Evolutionary conservation across 352 stramenopile species (phyloP).

Genomic region (Pythium oligandrum): DNA sequence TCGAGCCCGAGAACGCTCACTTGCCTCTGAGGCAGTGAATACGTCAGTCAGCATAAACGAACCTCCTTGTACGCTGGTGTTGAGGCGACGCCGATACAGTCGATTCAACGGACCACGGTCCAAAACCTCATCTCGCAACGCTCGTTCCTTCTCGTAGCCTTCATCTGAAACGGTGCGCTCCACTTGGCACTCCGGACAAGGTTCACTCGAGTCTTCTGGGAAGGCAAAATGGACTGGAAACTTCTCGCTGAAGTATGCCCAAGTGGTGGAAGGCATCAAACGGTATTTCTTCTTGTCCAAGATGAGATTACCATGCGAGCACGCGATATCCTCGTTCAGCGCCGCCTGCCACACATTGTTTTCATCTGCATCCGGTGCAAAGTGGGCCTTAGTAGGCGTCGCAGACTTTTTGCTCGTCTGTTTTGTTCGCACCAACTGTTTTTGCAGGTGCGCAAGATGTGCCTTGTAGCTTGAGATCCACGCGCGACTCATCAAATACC

Average conservation of each 20-base stretch:
- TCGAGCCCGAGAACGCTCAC: constrained; percentile 12
- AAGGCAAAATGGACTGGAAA: constrained; percentile 43
- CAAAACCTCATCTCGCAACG: constrained; percentile 57
- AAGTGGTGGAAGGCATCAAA: constrained; percentile 38
- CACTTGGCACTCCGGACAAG: constrained; percentile 49
- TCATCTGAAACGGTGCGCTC: constrained; percentile 52
- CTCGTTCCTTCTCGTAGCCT: constrained; percentile 32
- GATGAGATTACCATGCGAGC: constrained; percentile 53
- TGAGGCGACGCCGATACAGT: constrained; percentile 41
- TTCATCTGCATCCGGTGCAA: constrained; percentile 10
- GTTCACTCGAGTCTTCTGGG: constrained; percentile 18
- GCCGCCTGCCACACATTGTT: constrained; percentile 27
- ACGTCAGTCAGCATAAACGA: constrained; percentile 38
- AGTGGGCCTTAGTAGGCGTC: constrained; percentile 19
- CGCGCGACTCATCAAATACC: constrained; percentile 57
- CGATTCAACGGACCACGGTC: constrained; percentile 33
- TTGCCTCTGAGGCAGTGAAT: constrained; percentile 27
- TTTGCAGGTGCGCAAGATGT: constrained; percentile 45
- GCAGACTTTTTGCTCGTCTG: constrained; percentile 18
- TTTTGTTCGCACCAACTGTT: constrained; percentile 29
- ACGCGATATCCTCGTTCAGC: constrained; percentile 77
- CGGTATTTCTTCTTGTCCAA: constrained; percentile 71
- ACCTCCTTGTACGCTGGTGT: constrained; percentile 11
- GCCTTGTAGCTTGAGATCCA: constrained; percentile 76
- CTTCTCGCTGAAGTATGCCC: constrained; percentile 59